Evolutionary conservation across 306 rosid species (phyloP), one percentile per base, ranked within the genome.

Genomic region (Corylus heterophylla): DNA sequence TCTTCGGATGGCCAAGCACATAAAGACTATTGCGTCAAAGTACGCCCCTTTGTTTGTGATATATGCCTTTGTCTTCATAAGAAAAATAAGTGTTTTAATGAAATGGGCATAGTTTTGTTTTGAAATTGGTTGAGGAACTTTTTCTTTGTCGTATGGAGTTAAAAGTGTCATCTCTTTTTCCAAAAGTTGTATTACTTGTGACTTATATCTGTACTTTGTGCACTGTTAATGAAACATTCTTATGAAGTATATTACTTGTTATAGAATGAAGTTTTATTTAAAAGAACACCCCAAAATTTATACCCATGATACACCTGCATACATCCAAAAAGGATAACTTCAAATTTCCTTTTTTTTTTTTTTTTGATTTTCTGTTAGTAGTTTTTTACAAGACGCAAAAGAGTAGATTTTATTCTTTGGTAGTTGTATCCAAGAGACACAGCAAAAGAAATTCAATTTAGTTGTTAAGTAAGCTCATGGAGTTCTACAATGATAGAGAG

Each of bases 1-100:
- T 80, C 50, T 95, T 71, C 84, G 90, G 12, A 92, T 95, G 98
- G 98, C 97, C 67, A 87, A 84, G 78, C 86, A 88, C 85, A 79
- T 95, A 1, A 93, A 95, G 87, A 68, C 59, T 73, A 73, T 95
- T 79, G 74, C 97, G 61, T 78, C 93, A 6, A 93, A 90, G 99
- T 95, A 80, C 76, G 90, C 35, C 1, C 82, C 59, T 78, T 54
- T 70, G 0, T 81, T 55, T 47, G 12, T n/a, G 69, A 55, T 51
- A 5, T 56, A 71, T 68, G 31, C 29, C 42, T 75, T 61, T 35
- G 4, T 52, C 18, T 79, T 37, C 0, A 27, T 66, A 6, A 71
- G 52, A 52, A 70, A 76, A 44, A 55, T 49, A 44, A 49, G 45
- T 17, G 75, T 63, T 77, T 27, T 66, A 22, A 54, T 74, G 35